Conservation (phyloP, 345 rosid genomes). For the Syzygium aqueum region DNA sequence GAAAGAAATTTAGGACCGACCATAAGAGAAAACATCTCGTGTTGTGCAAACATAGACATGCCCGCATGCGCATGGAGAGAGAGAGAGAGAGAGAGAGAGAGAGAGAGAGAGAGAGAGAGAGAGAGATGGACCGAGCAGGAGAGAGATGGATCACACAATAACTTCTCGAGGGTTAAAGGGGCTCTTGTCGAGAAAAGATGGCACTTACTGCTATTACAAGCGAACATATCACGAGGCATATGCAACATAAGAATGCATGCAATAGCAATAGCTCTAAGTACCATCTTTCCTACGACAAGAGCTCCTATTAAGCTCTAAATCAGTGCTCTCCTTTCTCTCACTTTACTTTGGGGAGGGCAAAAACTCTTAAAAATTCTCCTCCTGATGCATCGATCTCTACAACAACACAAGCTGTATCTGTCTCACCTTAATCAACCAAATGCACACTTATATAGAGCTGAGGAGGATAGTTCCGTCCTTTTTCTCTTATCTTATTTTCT, state of each 20-base stretch:
- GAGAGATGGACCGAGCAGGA: not conserved
- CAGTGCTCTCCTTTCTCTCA: not conserved
- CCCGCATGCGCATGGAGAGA: not conserved
- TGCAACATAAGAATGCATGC: not conserved
- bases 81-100: not conserved
- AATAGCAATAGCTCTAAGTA: not conserved
- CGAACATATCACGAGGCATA: not conserved
- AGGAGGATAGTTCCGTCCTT: not conserved
- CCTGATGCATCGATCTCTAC: not conserved
- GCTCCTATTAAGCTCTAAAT: not conserved
- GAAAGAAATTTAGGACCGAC: not conserved
- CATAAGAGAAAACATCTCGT: not conserved
- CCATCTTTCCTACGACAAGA: not conserved
- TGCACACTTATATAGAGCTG: not conserved
- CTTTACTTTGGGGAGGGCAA: not conserved
- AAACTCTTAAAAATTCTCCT: not conserved
- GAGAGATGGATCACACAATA: not conserved
- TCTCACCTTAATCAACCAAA: not conserved
- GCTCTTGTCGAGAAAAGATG: not conserved
- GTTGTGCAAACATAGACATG: not conserved
- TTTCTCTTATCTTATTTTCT: too few species aligned
- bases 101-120: not conserved
- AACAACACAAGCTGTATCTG: not conserved
- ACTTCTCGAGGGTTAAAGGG: not conserved
- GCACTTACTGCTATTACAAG: not conserved